Percentiles rank a stretch among this genome's conserved stretches.
These are phyloP conservation scores for Ajuga reptans DNA, from an alignment of 305 asterid species.

Conservation along the genomic window DNA sequence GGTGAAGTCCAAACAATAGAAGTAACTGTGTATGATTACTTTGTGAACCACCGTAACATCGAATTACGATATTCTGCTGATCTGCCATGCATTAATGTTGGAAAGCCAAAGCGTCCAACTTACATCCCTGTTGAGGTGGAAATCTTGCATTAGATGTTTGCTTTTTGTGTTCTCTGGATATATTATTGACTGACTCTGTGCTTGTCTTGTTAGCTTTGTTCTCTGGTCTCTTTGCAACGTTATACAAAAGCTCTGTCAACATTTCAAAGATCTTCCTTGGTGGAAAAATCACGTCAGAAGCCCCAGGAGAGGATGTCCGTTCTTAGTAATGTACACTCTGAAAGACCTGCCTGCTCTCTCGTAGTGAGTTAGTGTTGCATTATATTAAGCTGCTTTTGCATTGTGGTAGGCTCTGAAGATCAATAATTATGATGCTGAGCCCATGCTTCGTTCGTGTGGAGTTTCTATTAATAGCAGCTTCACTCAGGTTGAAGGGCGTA, in stretches of 20 bases:
- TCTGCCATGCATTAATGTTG: slow-evolving; percentile 67
- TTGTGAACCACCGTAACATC: slow-evolving; percentile 45
- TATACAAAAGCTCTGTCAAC: slow-evolving; percentile 60
- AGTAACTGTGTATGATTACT: slow-evolving; percentile 60
- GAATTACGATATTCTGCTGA: slow-evolving; percentile 54
- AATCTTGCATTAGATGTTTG: not conserved
- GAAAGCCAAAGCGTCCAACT: slow-evolving; percentile 47
- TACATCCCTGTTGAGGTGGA: slow-evolving; percentile 66
- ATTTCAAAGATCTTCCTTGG: slow-evolving; percentile 61
- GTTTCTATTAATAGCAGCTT: slow-evolving; percentile 48
- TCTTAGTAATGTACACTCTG: slow-evolving; percentile 42
- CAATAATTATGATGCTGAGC: slow-evolving; percentile 58
- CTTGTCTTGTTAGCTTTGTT: slow-evolving; percentile 31
- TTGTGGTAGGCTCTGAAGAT: slow-evolving; percentile 53
- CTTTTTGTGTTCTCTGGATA: not conserved
- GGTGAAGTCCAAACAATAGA: slow-evolving; percentile 32
- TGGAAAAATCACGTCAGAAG: slow-evolving; percentile 77
- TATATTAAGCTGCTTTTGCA: not conserved
- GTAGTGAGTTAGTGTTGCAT: not conserved
- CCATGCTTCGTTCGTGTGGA: slow-evolving; percentile 60
- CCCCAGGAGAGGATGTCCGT: slow-evolving; percentile 67
- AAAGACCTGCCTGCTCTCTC: not conserved
- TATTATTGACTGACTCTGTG: not conserved
- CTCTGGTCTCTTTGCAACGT: slow-evolving; percentile 58
- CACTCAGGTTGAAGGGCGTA: slow-evolving; percentile 70